Conservation (phyloP, 768 basidiomycete species). For the Rhizopogon sp. region DNA sequence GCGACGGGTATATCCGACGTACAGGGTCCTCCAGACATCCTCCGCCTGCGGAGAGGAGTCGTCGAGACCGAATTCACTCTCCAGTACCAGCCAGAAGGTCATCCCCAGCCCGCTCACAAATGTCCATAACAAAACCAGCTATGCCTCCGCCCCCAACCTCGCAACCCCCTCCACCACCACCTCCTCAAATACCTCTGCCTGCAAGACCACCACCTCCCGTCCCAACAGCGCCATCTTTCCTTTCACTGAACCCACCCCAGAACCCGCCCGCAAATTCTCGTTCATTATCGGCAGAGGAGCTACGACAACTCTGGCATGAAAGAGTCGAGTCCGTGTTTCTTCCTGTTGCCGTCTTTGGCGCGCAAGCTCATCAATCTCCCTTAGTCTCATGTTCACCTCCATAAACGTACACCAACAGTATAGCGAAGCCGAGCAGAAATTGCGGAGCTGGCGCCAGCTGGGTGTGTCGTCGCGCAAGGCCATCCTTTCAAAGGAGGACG, state of each 20-base stretch:
- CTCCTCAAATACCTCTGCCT: constrained; percentile 5
- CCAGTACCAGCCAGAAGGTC: neutral
- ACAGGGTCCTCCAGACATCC: constrained; percentile 1
- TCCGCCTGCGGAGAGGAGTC: constrained; percentile 3
- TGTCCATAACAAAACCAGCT: neutral
- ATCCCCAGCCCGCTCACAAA: neutral
- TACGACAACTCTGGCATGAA: constrained; percentile 32
- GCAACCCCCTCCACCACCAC: constrained; percentile 13
- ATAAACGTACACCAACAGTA: constrained; percentile 29
- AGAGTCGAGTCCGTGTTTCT: constrained; percentile 33
- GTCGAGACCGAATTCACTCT: constrained; percentile 10
- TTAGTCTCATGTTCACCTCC: constrained; percentile 32
- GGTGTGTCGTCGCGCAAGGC: constrained; percentile 18
- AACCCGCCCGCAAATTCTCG: neutral
- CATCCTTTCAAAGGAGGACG: constrained; percentile 21
- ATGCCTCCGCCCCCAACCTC: constrained; percentile 9
- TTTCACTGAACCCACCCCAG: neutral
- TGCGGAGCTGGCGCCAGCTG: constrained; percentile 21
- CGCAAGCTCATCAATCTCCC: neutral
- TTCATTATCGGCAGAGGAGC: constrained; percentile 28
- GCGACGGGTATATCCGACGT: constrained; percentile 2
- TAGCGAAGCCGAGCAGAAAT: constrained; percentile 26
- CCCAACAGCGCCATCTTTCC: constrained; percentile 10
- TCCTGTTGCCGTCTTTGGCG: neutral
- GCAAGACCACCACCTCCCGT: constrained; percentile 14